Evolutionary conservation across 2,329 filamentous ascomycete genomes (phyloP).

Genomic region (Arthroderma sp.): DNA sequence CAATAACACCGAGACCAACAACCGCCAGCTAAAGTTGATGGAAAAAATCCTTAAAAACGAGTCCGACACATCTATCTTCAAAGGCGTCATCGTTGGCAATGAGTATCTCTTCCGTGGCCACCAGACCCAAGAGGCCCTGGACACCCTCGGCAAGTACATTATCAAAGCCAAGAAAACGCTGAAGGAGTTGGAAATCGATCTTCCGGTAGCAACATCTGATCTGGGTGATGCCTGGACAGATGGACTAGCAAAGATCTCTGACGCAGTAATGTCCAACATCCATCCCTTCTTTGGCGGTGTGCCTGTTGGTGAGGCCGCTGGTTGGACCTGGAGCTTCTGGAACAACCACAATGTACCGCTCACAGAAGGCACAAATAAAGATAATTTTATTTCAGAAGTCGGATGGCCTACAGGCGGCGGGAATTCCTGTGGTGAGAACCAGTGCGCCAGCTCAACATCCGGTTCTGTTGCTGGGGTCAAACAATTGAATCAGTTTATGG

Average conservation of each 20-base stretch:
- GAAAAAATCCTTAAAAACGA: slow-evolving; percentile 60
- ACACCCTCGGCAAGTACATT: slow-evolving; percentile 51
- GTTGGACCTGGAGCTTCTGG: slow-evolving; percentile 81
- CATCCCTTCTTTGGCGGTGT: slow-evolving; percentile 91
- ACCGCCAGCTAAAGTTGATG: slow-evolving; percentile 69
- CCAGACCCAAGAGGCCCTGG: slow-evolving; percentile 49
- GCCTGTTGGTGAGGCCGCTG: slow-evolving; percentile 50
- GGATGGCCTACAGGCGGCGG: slow-evolving; percentile 83
- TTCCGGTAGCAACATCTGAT: slow-evolving; percentile 78
- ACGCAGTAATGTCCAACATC: slow-evolving; percentile 91
- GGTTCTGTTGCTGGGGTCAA: slow-evolving; percentile 66
- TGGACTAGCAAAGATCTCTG: slow-evolving; percentile 54
- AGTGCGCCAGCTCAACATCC: slow-evolving; percentile 42
- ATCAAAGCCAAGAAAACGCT: slow-evolving; percentile 59
- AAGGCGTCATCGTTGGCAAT: slow-evolving; percentile 51
- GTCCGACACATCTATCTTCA: slow-evolving; percentile 37
- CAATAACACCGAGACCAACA: slow-evolving; percentile 67
- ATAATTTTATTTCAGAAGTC: slow-evolving; percentile 77
- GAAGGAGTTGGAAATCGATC: slow-evolving; percentile 47
- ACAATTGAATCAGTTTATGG: slow-evolving; percentile 76
- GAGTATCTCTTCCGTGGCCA: slow-evolving; percentile 46
- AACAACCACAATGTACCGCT: slow-evolving; percentile 51
- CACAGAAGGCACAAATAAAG: slow-evolving; percentile 46
- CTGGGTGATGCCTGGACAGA: slow-evolving; percentile 76
- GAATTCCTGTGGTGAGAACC: slow-evolving; percentile 54